Percentiles rank a stretch among this genome's conserved stretches.
Conservation (phyloP, 148 eudicot genomes). For the Nepenthes mirabilis region DNA sequence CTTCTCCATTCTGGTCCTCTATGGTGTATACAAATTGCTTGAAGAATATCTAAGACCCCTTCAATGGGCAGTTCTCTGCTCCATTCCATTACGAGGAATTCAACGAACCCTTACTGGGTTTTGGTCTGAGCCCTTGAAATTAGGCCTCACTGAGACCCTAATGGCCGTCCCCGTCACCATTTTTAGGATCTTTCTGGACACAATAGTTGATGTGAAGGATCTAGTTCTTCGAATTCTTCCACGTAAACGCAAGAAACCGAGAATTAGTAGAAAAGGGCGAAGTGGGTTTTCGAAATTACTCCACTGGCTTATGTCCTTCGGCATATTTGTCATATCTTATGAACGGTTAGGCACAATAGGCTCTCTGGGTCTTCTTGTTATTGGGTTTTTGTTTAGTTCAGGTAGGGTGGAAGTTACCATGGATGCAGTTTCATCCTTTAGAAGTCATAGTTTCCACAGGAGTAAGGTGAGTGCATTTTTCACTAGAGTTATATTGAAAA, state of each 20-base stretch:
- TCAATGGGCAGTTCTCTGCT: slow-evolving; percentile 81
- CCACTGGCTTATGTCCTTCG: slow-evolving; percentile 58
- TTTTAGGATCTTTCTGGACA: slow-evolving; percentile 58
- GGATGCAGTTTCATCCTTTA: slow-evolving; percentile 51
- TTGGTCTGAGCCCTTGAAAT: slow-evolving; percentile 67
- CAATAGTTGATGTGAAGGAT: slow-evolving; percentile 54
- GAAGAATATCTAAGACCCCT: slow-evolving; percentile 75
- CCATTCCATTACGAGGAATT: slow-evolving; percentile 73
- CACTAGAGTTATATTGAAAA: slow-evolving; percentile 45
- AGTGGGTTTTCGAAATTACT: slow-evolving; percentile 53
- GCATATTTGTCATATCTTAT: slow-evolving; percentile 62
- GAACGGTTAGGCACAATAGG: slow-evolving; percentile 51
- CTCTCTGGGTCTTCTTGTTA: slow-evolving; percentile 35
- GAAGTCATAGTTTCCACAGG: slow-evolving; percentile 58
- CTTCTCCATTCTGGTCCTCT: slow-evolving; percentile 47
- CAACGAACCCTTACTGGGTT: slow-evolving; percentile 68
- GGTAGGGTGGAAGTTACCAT: slow-evolving; percentile 48
- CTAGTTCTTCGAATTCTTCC: slow-evolving; percentile 17
- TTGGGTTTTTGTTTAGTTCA: slow-evolving; percentile 52
- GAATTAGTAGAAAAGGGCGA: slow-evolving; percentile 19
- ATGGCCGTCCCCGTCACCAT: slow-evolving; percentile 63
- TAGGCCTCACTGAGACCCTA: slow-evolving; percentile 70
- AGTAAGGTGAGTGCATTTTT: slow-evolving; percentile 40
- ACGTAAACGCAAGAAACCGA: slow-evolving; percentile 14
- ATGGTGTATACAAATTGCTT: slow-evolving; percentile 48